These are phyloP conservation scores for Paramecium sonneborni DNA, from an alignment of 73 alveolate genomes.

Conservation along the genomic window DNA sequence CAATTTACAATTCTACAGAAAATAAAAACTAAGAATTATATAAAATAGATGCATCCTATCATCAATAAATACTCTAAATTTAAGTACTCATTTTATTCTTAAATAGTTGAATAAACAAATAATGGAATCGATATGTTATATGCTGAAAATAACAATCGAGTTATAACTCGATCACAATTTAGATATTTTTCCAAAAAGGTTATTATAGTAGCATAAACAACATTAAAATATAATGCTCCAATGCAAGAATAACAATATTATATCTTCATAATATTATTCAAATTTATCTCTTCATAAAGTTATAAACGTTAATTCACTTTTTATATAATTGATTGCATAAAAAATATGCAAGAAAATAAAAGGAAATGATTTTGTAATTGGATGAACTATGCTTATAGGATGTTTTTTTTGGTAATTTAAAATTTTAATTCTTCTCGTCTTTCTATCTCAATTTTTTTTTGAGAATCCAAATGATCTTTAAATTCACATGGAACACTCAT, in stretches of 20 bases:
- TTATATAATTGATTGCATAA: not conserved
- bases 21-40: not conserved
- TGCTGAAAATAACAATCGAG: not conserved
- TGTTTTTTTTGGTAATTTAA: not conserved
- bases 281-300: not conserved
- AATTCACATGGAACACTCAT: not conserved
- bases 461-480: not conserved
- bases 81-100: not conserved
- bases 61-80: not conserved
- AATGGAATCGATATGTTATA: not conserved
- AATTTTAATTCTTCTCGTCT: not conserved
- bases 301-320: not conserved
- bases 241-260: not conserved
- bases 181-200: not conserved
- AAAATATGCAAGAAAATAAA: not conserved
- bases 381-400: not conserved
- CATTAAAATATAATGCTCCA: not conserved
- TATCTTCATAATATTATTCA: not conserved
- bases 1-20: not conserved
- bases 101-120: not conserved
- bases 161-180: not conserved
- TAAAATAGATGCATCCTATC: not conserved
- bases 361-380: not conserved
- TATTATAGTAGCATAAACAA: not conserved
- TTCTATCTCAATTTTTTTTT: not conserved